A percentile compares a stretch with the other conserved stretches of the same genome.
Evolutionary conservation across 257 asterid species (phyloP).

Genomic region (Galeopsis tetrahit): DNA sequence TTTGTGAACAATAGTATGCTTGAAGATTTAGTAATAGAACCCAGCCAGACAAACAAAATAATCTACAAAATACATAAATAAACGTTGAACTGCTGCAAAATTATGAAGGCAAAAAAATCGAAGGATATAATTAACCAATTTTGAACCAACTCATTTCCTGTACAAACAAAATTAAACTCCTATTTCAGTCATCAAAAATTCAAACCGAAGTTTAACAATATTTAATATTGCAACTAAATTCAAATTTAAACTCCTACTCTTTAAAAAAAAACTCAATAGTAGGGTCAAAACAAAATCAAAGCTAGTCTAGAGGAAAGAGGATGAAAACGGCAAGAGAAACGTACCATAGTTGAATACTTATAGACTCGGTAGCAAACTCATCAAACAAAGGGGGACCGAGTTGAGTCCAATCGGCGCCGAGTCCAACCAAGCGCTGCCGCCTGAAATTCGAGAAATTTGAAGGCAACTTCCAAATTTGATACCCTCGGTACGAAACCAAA

Average conservation of each 20-base stretch:
- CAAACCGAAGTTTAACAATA: background rate
- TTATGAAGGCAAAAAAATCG: no score
- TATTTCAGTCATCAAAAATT: background rate
- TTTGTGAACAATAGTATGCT: background rate
- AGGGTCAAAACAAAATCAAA: constrained; percentile 42
- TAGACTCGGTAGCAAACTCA: constrained; percentile 61
- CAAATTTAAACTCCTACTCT: constrained; percentile 11
- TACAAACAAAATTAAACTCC: constrained; percentile 8
- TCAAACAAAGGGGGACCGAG: constrained; percentile 38
- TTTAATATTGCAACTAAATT: constrained; percentile 11
- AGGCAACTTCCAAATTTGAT: constrained; percentile 21
- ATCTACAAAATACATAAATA: background rate
- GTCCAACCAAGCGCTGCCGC: constrained; percentile 38
- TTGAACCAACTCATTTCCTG: constrained; percentile 1
- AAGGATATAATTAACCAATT: background rate
- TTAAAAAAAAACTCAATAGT: constrained; percentile 2
- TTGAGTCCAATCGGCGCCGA: constrained; percentile 62
- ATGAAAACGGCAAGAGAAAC: constrained; percentile 37
- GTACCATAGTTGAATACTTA: constrained; percentile 59
- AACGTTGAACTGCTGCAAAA: constrained; percentile 19
- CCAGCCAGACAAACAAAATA: background rate
- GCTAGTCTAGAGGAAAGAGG: constrained; percentile 27
- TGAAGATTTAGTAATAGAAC: background rate
- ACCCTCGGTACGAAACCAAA: constrained; percentile 26
- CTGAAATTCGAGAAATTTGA: constrained; percentile 20